These are phyloP conservation scores for Schizophyllum commune DNA, from an alignment of 1,284 basidiomycete species.

Conservation along the genomic window DNA sequence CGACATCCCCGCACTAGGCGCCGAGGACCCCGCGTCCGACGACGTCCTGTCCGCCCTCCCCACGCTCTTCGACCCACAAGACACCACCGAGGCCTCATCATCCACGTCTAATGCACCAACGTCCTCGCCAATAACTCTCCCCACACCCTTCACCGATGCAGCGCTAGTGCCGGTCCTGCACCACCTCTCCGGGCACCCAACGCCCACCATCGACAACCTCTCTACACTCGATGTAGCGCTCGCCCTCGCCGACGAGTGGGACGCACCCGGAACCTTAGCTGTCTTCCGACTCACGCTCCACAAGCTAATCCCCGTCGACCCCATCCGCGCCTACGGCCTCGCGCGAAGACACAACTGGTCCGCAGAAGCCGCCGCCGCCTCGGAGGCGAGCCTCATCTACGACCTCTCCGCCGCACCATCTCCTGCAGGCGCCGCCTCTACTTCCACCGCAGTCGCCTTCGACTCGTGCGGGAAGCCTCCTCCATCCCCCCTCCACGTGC, in stretches of 20 bases:
- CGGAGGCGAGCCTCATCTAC: background rate
- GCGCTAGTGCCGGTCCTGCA: conserved; percentile 27
- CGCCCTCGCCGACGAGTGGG: conserved; percentile 37
- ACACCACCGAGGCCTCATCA: background rate
- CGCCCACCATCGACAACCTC: conserved; percentile 23
- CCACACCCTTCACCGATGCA: conserved; percentile 29
- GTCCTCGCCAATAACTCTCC: conserved; percentile 15
- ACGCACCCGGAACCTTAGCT: conserved; percentile 30
- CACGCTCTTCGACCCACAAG: conserved; percentile 26
- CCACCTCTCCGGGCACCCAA: conserved; percentile 26
- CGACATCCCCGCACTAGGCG: conserved; percentile 4
- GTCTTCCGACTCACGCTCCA: conserved; percentile 28
- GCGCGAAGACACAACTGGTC: background rate
- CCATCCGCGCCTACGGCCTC: background rate
- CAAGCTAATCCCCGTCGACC: conserved; percentile 11
- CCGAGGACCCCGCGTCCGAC: conserved; percentile 16
- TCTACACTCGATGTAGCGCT: conserved; percentile 29
- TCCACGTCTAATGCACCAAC: background rate
- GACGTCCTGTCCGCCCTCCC: conserved; percentile 30
- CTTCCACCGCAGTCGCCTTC: background rate
- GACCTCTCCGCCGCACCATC: background rate
- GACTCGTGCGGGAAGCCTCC: background rate
- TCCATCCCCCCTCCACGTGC: background rate
- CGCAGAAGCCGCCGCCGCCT: background rate
- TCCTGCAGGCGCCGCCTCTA: background rate